These are phyloP conservation scores for Didymellaceae sp. DNA, from an alignment of 2,329 filamentous ascomycete species.

Conservation along the genomic window DNA sequence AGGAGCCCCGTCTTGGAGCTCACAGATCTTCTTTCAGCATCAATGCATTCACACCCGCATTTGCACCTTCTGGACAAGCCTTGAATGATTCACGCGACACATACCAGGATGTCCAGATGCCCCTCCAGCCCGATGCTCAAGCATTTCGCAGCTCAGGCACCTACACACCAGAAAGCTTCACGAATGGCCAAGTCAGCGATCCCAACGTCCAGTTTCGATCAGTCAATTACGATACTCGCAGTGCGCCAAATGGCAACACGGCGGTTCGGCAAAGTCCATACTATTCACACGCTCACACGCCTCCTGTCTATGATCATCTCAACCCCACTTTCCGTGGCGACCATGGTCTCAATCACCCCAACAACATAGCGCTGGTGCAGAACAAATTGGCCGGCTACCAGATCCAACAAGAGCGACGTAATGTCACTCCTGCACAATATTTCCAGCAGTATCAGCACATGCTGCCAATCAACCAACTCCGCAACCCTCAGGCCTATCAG, in stretches of 20 bases:
- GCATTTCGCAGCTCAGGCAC: constrained; percentile 31
- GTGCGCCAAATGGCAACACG: constrained; percentile 50
- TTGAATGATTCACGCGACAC: constrained; percentile 31
- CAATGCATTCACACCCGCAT: constrained; percentile 32
- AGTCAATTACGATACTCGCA: constrained; percentile 51
- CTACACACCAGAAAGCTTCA: constrained; percentile 47
- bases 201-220: constrained; percentile 48
- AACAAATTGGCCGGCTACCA: constrained; percentile 58
- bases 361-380: constrained; percentile 55
- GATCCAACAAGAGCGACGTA: constrained; percentile 49
- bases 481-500: constrained; percentile 44
- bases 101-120: constrained; percentile 32
- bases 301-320: constrained; percentile 53
- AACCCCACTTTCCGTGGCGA: constrained; percentile 51
- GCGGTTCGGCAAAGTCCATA: constrained; percentile 55
- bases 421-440: constrained; percentile 40
- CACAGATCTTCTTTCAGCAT: constrained; percentile 45
- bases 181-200: constrained; percentile 38
- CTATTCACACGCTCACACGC: constrained; percentile 55
- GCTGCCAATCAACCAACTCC: constrained; percentile 46
- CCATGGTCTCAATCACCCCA: constrained; percentile 51
- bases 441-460: constrained; percentile 44
- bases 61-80: constrained; percentile 31
- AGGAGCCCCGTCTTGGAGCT: constrained; percentile 39
- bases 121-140: constrained; percentile 28